Percentiles rank a stretch among this genome's conserved stretches.
Evolutionary conservation across 164 flowering plant species (phyloP).

Genomic region (Magnolia officinalis): DNA sequence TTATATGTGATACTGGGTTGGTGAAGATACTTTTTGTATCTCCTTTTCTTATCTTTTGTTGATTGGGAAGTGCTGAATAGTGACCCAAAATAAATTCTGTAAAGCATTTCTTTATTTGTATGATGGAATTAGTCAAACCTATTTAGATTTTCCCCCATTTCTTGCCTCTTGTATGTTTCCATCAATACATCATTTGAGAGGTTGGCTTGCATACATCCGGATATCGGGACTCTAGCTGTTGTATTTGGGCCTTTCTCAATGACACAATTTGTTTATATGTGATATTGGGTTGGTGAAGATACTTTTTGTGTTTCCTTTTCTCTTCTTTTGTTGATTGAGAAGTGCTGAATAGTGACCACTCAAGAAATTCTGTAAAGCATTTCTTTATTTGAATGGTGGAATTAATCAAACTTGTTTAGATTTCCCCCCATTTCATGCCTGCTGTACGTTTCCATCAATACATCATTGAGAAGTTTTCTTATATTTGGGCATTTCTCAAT

Average conservation of each 20-base stretch:
- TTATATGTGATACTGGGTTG: not conserved
- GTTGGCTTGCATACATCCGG: too few relatives aligned
- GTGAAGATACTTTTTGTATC: not conserved
- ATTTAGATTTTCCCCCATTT: not conserved
- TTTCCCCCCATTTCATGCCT: not conserved
- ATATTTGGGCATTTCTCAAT: too few relatives aligned
- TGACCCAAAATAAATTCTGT: not conserved
- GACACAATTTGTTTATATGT: not conserved
- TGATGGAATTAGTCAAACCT: not conserved
- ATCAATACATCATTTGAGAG: too few relatives aligned
- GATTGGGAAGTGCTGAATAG: not conserved
- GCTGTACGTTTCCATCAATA: not conserved
- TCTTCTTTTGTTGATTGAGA: not conserved
- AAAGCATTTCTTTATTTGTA: not conserved
- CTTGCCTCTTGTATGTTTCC: not conserved
- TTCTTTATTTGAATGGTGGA: not conserved
- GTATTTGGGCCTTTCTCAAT: too few relatives aligned
- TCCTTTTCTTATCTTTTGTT: not conserved
- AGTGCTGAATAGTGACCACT: not conserved
- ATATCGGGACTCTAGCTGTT: too few relatives aligned
- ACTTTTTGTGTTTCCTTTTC: not conserved
- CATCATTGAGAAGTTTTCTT: too few relatives aligned
- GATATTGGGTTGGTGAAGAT: constrained; percentile 4
- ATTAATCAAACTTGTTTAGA: not conserved
- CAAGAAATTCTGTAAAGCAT: not conserved